Conservation (phyloP, 768 basidiomycete genomes). For the Solioccasus polychromus region DNA sequence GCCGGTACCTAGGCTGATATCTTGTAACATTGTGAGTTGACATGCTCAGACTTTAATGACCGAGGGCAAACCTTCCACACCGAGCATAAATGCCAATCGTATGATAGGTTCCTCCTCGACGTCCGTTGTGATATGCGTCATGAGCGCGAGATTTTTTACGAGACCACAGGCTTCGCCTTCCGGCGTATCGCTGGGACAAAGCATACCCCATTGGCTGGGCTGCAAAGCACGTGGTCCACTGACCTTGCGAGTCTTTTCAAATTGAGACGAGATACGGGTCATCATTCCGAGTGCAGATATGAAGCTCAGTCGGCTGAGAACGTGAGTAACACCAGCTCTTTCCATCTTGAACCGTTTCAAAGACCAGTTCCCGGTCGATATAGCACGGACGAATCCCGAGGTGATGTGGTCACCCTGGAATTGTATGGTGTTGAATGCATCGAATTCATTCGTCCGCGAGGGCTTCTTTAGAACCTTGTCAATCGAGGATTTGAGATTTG, state of each 20-base stretch:
- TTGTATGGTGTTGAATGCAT: slow-evolving; percentile 91
- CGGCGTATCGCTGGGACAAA: slow-evolving; percentile 97
- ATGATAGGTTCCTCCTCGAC: slow-evolving; percentile 95
- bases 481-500: slow-evolving; percentile 90
- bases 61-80: slow-evolving; percentile 77
- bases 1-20: slow-evolving; percentile 89
- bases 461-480: slow-evolving; percentile 98
- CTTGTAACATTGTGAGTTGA: slow-evolving; percentile 38
- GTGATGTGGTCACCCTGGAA: slow-evolving; percentile 97
- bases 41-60: slow-evolving; percentile 6
- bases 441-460: slow-evolving; percentile 90
- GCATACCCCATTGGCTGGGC: slow-evolving; percentile 98
- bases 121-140: slow-evolving; percentile 99
- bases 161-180: slow-evolving; percentile 99
- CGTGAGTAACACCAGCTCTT: slow-evolving; percentile 96
- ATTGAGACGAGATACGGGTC: slow-evolving; percentile 98
- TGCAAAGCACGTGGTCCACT: slow-evolving; percentile 96
- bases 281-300: slow-evolving; percentile 99
- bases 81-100: slow-evolving; percentile 88
- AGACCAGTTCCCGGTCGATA: slow-evolving; percentile 99
- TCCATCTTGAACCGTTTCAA: slow-evolving; percentile 99
- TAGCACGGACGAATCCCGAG: slow-evolving; percentile 92
- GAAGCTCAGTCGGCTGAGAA: slow-evolving; percentile 91
- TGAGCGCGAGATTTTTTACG: slow-evolving; percentile 96
- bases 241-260: slow-evolving; percentile 98